phyloP scores from a whole-genome alignment of 108 stramenopile species.

The Skeletonema tropicum region DNA sequence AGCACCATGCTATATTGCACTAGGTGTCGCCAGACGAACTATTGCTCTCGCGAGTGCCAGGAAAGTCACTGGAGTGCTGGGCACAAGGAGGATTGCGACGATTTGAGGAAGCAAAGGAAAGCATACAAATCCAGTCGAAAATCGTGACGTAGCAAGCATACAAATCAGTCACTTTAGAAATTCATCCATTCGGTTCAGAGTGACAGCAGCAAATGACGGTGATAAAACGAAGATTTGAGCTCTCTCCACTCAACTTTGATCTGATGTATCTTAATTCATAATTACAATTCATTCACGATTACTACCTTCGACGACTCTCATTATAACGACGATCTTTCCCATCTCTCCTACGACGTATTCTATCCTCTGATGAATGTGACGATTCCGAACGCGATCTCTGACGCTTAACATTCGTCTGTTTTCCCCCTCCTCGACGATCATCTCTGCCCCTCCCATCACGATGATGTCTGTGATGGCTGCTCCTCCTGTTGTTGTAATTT shows the following conservation, averaged over 20 bases:
- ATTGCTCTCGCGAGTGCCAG: background rate
- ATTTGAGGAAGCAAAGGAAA: background rate
- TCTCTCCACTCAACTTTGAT: background rate
- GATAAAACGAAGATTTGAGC: too few species aligned
- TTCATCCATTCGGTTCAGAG: too few species aligned
- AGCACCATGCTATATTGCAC: background rate
- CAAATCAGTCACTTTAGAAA: too few species aligned
- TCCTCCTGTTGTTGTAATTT: background rate
- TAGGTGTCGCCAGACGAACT: background rate
- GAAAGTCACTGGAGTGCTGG: background rate
- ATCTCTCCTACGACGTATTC: background rate
- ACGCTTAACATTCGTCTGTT: background rate
- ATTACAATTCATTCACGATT: background rate
- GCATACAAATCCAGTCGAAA: too few species aligned
- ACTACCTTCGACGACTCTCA: background rate
- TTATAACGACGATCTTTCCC: constrained; percentile 1
- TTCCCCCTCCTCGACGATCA: background rate
- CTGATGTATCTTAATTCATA: background rate
- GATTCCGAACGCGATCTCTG: constrained; percentile 1
- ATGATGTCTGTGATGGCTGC: background rate
- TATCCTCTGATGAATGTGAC: constrained; percentile 1
- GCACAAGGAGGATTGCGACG: background rate
- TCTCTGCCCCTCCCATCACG: background rate
- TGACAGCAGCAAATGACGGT: too few species aligned
- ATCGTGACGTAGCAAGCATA: too few species aligned